Percentiles rank a stretch among this genome's conserved stretches.
Evolutionary conservation across 2,329 filamentous ascomycete species (phyloP).

Genomic region (Aspergillus sp.): DNA sequence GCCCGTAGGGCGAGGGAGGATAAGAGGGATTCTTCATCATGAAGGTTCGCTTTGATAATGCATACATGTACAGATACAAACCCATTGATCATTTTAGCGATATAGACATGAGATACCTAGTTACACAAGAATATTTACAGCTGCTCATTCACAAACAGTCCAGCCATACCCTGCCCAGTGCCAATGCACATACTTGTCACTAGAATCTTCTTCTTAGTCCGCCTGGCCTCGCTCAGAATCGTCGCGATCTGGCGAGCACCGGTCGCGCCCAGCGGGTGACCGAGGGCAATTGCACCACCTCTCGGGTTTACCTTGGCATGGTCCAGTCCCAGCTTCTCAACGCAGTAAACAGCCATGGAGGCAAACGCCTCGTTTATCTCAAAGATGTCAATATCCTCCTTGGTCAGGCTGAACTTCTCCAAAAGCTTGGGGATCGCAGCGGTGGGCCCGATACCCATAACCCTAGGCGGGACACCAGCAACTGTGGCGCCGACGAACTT

Average conservation of each 20-base stretch:
- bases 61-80: background rate
- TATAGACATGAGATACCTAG: background rate
- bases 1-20: constrained; percentile 56
- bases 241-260: constrained; percentile 90
- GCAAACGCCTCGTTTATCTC: constrained; percentile 99
- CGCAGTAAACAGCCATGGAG: constrained; percentile 95
- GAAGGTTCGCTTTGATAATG: background rate
- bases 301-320: constrained; percentile 84
- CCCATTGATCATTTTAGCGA: background rate
- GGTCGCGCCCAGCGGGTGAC: constrained; percentile 88
- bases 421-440: constrained; percentile 80
- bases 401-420: constrained; percentile 72
- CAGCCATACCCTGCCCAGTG: constrained; percentile 70
- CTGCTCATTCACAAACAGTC: constrained; percentile 69
- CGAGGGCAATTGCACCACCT: constrained; percentile 89
- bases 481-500: constrained; percentile 94
- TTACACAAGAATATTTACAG: constrained; percentile 25
- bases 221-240: constrained; percentile 80
- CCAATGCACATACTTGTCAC: constrained; percentile 89
- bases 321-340: constrained; percentile 67
- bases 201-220: constrained; percentile 86
- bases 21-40: constrained; percentile 26
- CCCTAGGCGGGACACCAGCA: constrained; percentile 84
- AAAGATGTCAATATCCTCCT: constrained; percentile 84
- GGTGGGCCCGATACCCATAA: constrained; percentile 82